Evolutionary conservation across 139 green algal species (phyloP).

Genomic region (Chlorella sp.): DNA sequence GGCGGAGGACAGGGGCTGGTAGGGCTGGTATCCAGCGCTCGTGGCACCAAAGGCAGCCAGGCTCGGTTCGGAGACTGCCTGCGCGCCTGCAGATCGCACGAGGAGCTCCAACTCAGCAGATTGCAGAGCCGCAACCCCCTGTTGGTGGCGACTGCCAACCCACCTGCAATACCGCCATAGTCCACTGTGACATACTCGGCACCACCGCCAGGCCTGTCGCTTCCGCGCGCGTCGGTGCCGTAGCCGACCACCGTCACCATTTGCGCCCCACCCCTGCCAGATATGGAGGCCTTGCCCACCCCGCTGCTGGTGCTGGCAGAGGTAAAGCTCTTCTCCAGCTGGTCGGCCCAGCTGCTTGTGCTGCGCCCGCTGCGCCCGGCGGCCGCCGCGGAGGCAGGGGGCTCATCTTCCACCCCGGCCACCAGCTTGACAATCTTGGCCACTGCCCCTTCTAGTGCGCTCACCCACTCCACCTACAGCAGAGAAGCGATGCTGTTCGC

Average conservation of each 20-base stretch:
- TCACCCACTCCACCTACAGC: constrained; percentile 84
- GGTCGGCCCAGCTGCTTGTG: constrained; percentile 24
- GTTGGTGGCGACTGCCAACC: neutral
- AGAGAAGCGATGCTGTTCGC: neutral
- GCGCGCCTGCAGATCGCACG: too few species aligned
- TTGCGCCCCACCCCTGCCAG: constrained; percentile 4
- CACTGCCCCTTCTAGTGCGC: constrained; percentile 75
- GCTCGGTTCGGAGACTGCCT: too few species aligned
- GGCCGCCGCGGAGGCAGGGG: neutral
- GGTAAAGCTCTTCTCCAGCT: constrained; percentile 41
- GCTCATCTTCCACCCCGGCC: constrained; percentile 72
- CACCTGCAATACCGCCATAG: constrained; percentile 42
- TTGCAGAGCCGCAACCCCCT: neutral
- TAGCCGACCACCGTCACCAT: constrained; percentile 78
- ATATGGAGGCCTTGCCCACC: neutral
- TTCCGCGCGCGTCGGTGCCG: constrained; percentile 29
- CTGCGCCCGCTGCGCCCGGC: constrained; percentile 20
- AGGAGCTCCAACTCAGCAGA: too few species aligned
- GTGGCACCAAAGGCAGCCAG: too few species aligned
- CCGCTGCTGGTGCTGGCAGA: neutral
- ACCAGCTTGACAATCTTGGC: constrained; percentile 64
- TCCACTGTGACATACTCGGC: constrained; percentile 30
- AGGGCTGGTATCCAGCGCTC: too few species aligned
- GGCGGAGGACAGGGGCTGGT: too few species aligned
- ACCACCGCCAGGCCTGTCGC: constrained; percentile 5